These are phyloP conservation scores for Rhodomyrtus tomentosa DNA, from an alignment of 345 rosid genomes.

Conservation along the genomic window DNA sequence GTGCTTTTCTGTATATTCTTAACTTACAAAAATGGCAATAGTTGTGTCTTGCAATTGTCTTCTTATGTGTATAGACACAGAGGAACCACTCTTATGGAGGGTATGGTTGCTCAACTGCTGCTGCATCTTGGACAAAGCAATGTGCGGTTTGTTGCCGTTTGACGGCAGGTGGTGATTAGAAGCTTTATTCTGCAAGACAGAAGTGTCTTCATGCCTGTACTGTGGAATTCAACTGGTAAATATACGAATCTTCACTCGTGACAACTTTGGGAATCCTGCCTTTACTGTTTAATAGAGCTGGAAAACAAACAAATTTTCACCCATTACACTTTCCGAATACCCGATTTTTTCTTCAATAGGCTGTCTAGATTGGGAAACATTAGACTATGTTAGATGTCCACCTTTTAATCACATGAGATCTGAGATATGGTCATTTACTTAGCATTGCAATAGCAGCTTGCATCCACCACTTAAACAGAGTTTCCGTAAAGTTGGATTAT, in stretches of 20 bases:
- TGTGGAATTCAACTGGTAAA: not conserved
- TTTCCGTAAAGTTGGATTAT: not conserved
- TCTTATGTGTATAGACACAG: not conserved
- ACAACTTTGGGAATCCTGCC: not conserved
- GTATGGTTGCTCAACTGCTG: not conserved
- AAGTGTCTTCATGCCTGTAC: not conserved
- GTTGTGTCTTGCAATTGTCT: not conserved
- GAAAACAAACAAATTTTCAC: not conserved
- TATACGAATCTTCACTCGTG: not conserved
- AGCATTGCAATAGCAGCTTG: not conserved
- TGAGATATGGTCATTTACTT: not conserved
- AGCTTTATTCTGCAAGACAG: not conserved
- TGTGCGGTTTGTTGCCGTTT: not conserved
- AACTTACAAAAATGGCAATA: too few relatives aligned
- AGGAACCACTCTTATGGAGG: not conserved
- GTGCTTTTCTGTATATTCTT: not conserved
- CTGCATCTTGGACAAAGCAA: not conserved
- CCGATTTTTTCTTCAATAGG: not conserved
- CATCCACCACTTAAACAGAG: not conserved
- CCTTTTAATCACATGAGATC: not conserved
- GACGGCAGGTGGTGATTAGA: not conserved
- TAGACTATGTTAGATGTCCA: not conserved
- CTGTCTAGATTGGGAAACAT: not conserved
- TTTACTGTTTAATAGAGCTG: not conserved
- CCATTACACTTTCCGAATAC: not conserved